Conservation (phyloP, 148 eudicot genomes). For the Salicornia ramosissima region DNA sequence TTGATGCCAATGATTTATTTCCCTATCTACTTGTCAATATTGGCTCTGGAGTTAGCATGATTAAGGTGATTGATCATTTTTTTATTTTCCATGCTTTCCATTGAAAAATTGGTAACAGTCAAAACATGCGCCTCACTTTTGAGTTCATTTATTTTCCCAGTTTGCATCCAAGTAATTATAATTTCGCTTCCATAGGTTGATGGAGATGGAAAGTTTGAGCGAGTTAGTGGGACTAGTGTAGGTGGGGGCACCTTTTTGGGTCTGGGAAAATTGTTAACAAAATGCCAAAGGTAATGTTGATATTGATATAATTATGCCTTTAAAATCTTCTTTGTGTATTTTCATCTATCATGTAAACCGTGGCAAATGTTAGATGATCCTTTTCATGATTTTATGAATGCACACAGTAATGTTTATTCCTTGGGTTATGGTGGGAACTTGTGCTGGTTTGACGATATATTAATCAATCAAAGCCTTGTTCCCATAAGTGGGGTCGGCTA, state of each 20-base stretch:
- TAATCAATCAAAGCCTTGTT: too few species aligned
- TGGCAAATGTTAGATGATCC: background rate
- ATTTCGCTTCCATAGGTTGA: constrained; percentile 55
- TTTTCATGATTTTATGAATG: background rate
- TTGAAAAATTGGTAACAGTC: constrained; percentile 1
- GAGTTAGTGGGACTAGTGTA: constrained; percentile 91
- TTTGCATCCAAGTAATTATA: constrained; percentile 10
- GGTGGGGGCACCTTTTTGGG: constrained; percentile 98
- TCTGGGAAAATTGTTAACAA: constrained; percentile 74
- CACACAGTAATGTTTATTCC: background rate
- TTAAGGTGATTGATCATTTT: constrained; percentile 52
- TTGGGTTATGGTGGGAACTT: background rate
- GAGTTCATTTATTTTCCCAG: background rate
- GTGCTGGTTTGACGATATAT: background rate
- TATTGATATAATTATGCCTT: background rate
- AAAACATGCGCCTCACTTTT: background rate
- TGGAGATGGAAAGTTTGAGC: constrained; percentile 71
- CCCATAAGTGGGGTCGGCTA: too few species aligned
- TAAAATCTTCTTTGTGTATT: background rate
- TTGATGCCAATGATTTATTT: constrained; percentile 71
- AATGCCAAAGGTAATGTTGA: constrained; percentile 65
- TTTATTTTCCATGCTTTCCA: background rate
- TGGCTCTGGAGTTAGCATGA: constrained; percentile 96
- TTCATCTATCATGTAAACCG: background rate
- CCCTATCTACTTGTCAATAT: constrained; percentile 91